Evolutionary conservation across 768 basidiomycete species (phyloP).

Genomic region (Naganishia randhawae): DNA sequence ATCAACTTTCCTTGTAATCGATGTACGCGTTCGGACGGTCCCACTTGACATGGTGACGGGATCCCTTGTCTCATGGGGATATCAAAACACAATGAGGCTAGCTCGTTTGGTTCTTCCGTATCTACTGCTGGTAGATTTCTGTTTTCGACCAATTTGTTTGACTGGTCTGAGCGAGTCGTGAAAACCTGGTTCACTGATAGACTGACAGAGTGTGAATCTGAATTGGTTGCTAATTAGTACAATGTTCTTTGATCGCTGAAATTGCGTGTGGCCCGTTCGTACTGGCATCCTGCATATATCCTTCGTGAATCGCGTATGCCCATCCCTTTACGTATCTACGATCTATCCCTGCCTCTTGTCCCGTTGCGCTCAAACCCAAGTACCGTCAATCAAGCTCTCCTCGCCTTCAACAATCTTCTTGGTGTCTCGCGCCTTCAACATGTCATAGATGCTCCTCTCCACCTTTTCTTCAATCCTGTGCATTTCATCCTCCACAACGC

Average conservation of each 20-base stretch:
- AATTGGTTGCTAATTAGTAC: too few relatives aligned
- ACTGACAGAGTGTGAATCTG: too few relatives aligned
- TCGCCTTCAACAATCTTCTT: constrained; percentile 15
- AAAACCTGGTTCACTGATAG: too few relatives aligned
- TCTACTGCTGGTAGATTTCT: not conserved
- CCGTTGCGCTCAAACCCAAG: constrained; percentile 24
- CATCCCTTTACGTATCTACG: not conserved
- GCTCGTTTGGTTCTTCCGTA: not conserved
- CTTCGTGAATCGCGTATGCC: too few relatives aligned
- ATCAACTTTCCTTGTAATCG: constrained; percentile 13
- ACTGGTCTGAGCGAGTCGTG: too few relatives aligned
- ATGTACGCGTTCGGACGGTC: constrained; percentile 3
- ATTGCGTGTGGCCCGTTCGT: too few relatives aligned
- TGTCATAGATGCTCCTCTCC: constrained; percentile 17
- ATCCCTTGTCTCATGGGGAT: constrained; percentile 23
- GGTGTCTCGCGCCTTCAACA: constrained; percentile 18
- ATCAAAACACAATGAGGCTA: constrained; percentile 24
- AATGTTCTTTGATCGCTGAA: too few relatives aligned
- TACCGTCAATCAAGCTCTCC: constrained; percentile 20
- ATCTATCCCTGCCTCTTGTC: not conserved
- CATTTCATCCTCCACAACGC: constrained; percentile 1
- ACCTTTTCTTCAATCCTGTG: constrained; percentile 21
- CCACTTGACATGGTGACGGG: constrained; percentile 16
- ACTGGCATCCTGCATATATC: too few relatives aligned
- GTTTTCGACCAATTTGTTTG: not conserved